Evolutionary conservation across 78 protist species (phyloP), one percentile per base, ranked within the genome.

Genomic region (Capsaspora owczarzaki): DNA sequence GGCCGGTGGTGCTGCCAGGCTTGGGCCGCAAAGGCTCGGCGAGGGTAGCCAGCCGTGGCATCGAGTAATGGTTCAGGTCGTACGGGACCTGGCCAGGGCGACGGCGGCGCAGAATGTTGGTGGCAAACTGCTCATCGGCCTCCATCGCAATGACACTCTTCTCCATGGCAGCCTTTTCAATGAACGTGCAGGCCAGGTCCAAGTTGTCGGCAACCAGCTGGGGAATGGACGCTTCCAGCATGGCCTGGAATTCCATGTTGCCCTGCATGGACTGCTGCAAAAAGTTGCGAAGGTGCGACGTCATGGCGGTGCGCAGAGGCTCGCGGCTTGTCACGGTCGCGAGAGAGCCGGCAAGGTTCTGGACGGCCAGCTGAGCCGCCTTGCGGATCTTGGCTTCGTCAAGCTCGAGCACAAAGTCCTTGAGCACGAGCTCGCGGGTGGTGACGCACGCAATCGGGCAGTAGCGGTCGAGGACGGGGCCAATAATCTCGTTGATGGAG

Each of bases 291-390:
- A 94, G 66, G 85, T 92, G 83, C 22, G 51, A 77, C 31, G 27
- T 12, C 37, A 94, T 63, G 38, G 84, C 40, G 35, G 53, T 79
- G 29, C 97, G 85, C 29, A 97, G 86, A 31, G 95, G 96, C 63
- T 97, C 99, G 71, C 86, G 84, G 91, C 96, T 88, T 12, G 98
- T 91, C 12, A 92, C 99, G 43, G 91, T 75, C 31, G 98, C 95
- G 29, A 96, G 87, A 47, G 82, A 63, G 42, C 93, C 89, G n/a
- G 99, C 94, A 22, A 97, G 87, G 41, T 49, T 61, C 80, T 79
- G 89, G 4, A 75, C 98, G 98, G 95, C 96, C 80, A 79, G 56
- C 49, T 91, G 95, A 2, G 95, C 94, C 0, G 95, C 97, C 41
- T 69, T 38, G 66, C 82, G 79, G 95, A 96, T 84, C 61, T 81